Conservation (phyloP, 2,329 filamentous ascomycete species). For the Fusarium cyanostomum region DNA sequence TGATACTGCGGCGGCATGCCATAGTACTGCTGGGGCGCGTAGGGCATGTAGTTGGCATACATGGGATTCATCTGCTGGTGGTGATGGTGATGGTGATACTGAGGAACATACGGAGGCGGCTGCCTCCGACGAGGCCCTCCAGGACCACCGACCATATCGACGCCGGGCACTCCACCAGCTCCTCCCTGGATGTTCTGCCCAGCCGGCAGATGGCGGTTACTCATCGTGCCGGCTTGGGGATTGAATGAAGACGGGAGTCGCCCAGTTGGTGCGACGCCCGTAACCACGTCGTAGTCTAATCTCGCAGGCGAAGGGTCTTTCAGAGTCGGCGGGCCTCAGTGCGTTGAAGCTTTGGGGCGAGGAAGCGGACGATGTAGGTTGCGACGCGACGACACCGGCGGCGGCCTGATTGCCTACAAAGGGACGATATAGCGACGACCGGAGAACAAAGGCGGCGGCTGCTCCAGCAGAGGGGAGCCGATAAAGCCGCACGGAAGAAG, state of each 20-base stretch:
- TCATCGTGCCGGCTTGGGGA: slow-evolving; percentile 79
- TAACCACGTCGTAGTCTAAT: slow-evolving; percentile 33
- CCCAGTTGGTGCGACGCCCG: slow-evolving; percentile 49
- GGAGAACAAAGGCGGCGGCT: slow-evolving; percentile 29
- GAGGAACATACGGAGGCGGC: slow-evolving; percentile 51
- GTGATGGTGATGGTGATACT: slow-evolving; percentile 52
- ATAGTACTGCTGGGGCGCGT: slow-evolving; percentile 58
- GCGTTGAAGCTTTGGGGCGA: slow-evolving; percentile 32
- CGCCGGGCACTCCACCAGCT: slow-evolving; percentile 46
- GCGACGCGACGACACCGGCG: slow-evolving; percentile 41
- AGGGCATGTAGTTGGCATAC: slow-evolving; percentile 63
- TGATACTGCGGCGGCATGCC: slow-evolving; percentile 67
- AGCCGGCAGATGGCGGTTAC: slow-evolving; percentile 79
- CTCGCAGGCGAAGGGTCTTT: slow-evolving; percentile 20
- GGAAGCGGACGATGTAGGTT: slow-evolving; percentile 5
- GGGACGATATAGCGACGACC: slow-evolving; percentile 23
- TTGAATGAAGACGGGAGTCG: slow-evolving; percentile 47
- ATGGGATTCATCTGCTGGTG: slow-evolving; percentile 58
- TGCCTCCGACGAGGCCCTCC: slow-evolving; percentile 52
- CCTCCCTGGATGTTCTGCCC: slow-evolving; percentile 70
- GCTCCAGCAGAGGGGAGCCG: slow-evolving; percentile 16
- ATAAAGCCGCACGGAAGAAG: slow-evolving; percentile 26
- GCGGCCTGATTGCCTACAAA: slow-evolving; percentile 31
- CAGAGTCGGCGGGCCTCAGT: slow-evolving; percentile 30
- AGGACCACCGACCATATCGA: slow-evolving; percentile 49